Conservation (phyloP, 352 stramenopile species). For the Phytophthora pinifolia region DNA sequence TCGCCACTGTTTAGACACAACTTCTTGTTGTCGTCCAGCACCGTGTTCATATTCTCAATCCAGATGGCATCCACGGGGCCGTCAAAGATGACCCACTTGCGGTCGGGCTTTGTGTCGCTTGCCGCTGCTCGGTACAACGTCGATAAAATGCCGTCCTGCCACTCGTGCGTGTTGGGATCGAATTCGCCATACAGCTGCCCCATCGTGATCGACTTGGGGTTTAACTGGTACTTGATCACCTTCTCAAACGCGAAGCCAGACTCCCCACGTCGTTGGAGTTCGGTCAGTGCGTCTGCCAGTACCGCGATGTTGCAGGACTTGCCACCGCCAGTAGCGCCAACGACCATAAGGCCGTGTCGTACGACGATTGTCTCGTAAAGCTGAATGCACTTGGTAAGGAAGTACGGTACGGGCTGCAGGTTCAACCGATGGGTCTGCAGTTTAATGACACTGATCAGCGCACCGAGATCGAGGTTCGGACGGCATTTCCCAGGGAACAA, state of each 20-base stretch:
- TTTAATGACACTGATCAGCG: conserved; percentile 90
- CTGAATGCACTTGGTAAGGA: conserved; percentile 95
- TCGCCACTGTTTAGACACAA: conserved; percentile 94
- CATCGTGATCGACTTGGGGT: conserved; percentile 96
- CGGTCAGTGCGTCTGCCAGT: conserved; percentile 88
- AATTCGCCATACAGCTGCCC: conserved; percentile 95
- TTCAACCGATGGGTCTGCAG: conserved; percentile 79
- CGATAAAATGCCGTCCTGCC: conserved; percentile 95
- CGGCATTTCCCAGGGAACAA: conserved; percentile 93
- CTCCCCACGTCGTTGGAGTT: conserved; percentile 77
- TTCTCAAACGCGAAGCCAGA: conserved; percentile 89
- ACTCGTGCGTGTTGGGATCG: conserved; percentile 95
- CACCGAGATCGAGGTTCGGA: conserved; percentile 84
- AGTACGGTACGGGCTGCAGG: conserved; percentile 90
- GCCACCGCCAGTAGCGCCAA: conserved; percentile 89
- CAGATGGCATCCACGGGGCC: conserved; percentile 94
- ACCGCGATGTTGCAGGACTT: conserved; percentile 92
- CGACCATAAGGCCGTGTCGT: conserved; percentile 96
- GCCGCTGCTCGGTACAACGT: conserved; percentile 92
- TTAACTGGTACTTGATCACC: conserved; percentile 91
- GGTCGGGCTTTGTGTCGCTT: conserved; percentile 86
- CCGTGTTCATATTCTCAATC: conserved; percentile 98
- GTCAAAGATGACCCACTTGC: conserved; percentile 96
- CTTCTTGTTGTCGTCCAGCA: conserved; percentile 96
- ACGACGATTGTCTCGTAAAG: conserved; percentile 95